Percentiles rank a stretch among this genome's conserved stretches.
These are phyloP conservation scores for Alternaria triticimaculans DNA, from an alignment of 2,329 filamentous ascomycete genomes.

Conservation along the genomic window DNA sequence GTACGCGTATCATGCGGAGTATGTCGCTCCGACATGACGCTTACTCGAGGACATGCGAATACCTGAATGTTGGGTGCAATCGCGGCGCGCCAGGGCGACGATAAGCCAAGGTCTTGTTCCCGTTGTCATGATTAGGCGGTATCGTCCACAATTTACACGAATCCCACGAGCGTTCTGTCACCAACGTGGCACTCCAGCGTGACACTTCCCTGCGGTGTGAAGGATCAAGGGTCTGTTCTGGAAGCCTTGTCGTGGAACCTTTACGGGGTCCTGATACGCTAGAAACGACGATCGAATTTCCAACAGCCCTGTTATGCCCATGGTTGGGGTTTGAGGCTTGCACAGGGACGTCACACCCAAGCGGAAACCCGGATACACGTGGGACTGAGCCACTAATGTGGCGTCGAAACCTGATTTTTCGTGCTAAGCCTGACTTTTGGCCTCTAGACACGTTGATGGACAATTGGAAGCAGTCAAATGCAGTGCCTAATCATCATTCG, in stretches of 20 bases:
- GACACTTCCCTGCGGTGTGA: neutral
- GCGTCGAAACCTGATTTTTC: constrained; percentile 23
- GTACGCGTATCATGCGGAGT: neutral
- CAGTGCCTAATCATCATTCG: neutral
- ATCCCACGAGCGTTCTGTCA: neutral
- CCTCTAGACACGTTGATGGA: constrained; percentile 11
- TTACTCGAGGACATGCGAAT: neutral
- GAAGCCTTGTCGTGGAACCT: constrained; percentile 6
- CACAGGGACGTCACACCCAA: constrained; percentile 18
- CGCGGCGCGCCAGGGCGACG: neutral
- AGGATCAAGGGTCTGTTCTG: constrained; percentile 14
- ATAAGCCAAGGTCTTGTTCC: neutral
- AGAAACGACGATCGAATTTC: constrained; percentile 1
- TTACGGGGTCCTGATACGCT: constrained; percentile 10
- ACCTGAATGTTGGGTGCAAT: neutral
- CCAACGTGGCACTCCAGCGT: constrained; percentile 1
- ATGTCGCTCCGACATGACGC: neutral
- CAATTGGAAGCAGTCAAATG: constrained; percentile 2
- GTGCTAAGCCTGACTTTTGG: constrained; percentile 6
- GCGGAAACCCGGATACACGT: constrained; percentile 14
- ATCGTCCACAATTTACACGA: neutral
- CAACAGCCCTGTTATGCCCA: constrained; percentile 1
- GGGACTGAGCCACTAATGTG: constrained; percentile 28
- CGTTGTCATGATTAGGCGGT: neutral
- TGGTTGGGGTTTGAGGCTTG: constrained; percentile 5